Evolutionary conservation across 257 asterid species (phyloP).

Genomic region (Ligustrum vulgare): DNA sequence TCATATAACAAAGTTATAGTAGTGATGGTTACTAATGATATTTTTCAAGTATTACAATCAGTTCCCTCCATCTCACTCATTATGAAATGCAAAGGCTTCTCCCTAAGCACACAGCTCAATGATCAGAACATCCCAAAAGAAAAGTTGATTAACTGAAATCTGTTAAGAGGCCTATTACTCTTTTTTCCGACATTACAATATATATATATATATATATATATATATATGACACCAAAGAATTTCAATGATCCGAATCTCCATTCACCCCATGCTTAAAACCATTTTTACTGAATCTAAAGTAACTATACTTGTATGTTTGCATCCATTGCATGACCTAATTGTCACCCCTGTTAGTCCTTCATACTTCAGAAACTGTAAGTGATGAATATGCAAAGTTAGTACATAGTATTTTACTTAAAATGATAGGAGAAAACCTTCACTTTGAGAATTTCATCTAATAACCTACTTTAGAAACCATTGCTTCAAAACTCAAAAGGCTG

Average conservation of each 20-base stretch:
- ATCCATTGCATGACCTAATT: too few species aligned
- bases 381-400: background rate
- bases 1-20: conserved; percentile 9
- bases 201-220: background rate
- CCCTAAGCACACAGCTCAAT: background rate
- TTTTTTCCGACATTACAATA: background rate
- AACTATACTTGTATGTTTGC: background rate
- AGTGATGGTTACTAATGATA: background rate
- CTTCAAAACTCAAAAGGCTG: background rate
- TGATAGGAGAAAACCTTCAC: background rate
- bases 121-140: background rate
- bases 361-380: background rate
- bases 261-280: background rate
- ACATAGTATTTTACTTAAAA: background rate
- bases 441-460: background rate
- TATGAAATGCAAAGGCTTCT: too few species aligned
- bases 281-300: background rate
- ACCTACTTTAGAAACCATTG: background rate
- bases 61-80: too few species aligned
- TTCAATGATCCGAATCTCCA: background rate
- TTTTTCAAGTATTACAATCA: too few species aligned
- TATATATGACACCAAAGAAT: background rate
- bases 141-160: background rate
- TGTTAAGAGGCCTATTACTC: background rate
- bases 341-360: background rate